Conservation (phyloP, 305 asterid species). For the Salvia sclarea region DNA sequence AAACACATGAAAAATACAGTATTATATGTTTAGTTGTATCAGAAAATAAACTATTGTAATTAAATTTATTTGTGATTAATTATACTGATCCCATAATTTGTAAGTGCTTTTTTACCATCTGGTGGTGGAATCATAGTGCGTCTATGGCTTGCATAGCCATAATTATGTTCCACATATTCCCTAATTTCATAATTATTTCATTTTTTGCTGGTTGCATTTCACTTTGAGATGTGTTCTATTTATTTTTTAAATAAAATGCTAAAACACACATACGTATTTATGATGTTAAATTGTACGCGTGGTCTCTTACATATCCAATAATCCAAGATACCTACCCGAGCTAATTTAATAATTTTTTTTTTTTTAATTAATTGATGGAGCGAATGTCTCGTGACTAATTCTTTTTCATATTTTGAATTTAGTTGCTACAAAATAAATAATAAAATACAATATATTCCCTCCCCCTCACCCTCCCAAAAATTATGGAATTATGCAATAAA, state of each 20-base stretch:
- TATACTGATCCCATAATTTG: neutral
- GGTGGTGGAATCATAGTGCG: conserved; percentile 13
- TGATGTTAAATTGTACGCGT: neutral
- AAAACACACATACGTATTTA: neutral
- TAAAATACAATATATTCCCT: neutral
- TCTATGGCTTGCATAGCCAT: conserved; percentile 17
- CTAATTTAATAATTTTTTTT: neutral
- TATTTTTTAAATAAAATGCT: too few relatives aligned
- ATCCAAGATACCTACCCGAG: neutral
- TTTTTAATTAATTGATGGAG: neutral
- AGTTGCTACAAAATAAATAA: neutral
- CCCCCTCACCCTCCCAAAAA: too few relatives aligned
- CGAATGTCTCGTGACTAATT: neutral
- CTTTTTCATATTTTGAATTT: neutral
- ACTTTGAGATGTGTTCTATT: neutral
- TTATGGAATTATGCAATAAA: neutral
- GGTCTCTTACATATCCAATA: too few relatives aligned
- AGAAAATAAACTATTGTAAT: neutral
- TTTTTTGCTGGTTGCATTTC: neutral
- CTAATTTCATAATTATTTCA: neutral
- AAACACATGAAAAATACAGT: too few relatives aligned
- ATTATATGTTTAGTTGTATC: too few relatives aligned
- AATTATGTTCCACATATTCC: conserved; percentile 3
- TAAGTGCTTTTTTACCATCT: neutral
- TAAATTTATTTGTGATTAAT: neutral